Evolutionary conservation across 2,329 filamentous ascomycete genomes (phyloP), one percentile per base, ranked within the genome.

Genomic region (Fusarium metavorans): DNA sequence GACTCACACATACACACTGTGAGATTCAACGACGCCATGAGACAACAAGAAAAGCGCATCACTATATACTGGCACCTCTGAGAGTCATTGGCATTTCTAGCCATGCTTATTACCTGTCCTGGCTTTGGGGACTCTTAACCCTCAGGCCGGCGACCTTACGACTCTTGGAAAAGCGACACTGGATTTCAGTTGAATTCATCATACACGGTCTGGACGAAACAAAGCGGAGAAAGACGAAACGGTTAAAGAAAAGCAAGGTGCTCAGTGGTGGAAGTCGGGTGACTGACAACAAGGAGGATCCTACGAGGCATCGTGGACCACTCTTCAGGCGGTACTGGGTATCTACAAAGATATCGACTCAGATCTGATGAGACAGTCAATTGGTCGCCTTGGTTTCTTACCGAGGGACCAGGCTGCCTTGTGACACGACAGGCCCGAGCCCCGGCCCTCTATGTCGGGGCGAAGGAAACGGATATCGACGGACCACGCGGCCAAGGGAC

Each of bases 181-280:
- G 59, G 64, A 76, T 70, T 68, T 35, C 58, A 59, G 37, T 64
- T 56, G 58, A 67, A 62, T 66, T 54, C 54, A 57, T 60, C 61
- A 70, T 76, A 67, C 66, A 76, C 59, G 66, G 61, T 56, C 66
- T 72, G 62, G 56, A 63, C 60, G 50, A 70, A 66, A 62, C 37
- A 68, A 48, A 63, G 58, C 32, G 69, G 70, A 61, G 45, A 63
- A 54, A 64, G 54, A 71, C 59, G 52, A 56, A 72, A 70, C 62
- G 71, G 69, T 66, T 73, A 76, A 73, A 78, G 68, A 78, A 78
- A 78, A 78, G 74, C 71, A 74, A 73, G 34, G 34, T 70, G 64
- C 48, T 65, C 60, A 35, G 67, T 48, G 60, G 58, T 10, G 64
- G 64, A 52, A 70, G 50, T 56, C 37, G 34, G 59, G 45, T 48